These are phyloP conservation scores for Flaveria ramosissima DNA, from an alignment of 129 eudicot genomes.

Conservation along the genomic window DNA sequence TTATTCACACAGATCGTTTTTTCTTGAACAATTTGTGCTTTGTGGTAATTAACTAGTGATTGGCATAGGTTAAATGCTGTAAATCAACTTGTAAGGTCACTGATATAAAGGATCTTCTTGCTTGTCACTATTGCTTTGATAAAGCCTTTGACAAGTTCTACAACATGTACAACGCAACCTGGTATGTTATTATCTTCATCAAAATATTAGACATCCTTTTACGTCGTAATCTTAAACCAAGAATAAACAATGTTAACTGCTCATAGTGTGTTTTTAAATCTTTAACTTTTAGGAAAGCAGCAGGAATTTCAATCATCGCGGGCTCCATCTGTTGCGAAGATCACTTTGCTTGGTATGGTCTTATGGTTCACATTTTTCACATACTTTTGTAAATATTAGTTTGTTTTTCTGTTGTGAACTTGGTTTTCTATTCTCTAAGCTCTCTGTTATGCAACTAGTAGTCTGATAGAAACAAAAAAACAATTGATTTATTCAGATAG, in stretches of 20 bases:
- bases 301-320: conserved; percentile 74
- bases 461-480: no score
- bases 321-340: conserved; percentile 89
- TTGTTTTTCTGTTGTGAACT: not conserved
- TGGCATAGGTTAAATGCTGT: conserved; percentile 78
- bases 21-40: not conserved
- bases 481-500: no score
- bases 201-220: not conserved
- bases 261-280: conserved; percentile 5
- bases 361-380: conserved; percentile 21
- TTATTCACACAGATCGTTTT: not conserved
- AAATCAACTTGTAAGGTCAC: conserved; percentile 83
- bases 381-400: not conserved
- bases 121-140: conserved; percentile 81
- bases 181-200: conserved; percentile 47
- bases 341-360: conserved; percentile 82
- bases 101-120: conserved; percentile 81
- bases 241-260: not conserved
- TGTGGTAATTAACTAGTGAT: conserved; percentile 9
- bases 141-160: conserved; percentile 96
- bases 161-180: conserved; percentile 78
- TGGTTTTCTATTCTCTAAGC: not conserved
- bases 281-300: conserved; percentile 56
- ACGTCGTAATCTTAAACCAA: not conserved
- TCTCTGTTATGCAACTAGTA: not conserved